phyloP scores from a whole-genome alignment of 2,329 filamentous ascomycete species.

The Phialophora macrospora region DNA sequence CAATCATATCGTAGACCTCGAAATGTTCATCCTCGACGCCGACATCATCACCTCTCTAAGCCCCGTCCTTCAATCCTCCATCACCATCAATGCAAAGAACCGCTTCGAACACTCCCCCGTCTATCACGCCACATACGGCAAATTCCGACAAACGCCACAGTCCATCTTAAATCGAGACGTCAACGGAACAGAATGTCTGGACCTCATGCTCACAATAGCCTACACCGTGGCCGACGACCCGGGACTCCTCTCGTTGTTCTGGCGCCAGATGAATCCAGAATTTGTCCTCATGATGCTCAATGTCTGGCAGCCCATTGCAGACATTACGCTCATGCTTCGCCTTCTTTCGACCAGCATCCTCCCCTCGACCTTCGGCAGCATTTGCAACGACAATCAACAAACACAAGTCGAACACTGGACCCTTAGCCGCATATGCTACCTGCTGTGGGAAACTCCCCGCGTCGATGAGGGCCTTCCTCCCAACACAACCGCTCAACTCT shows the following conservation, averaged over 20 bases:
- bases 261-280: conserved; percentile 61
- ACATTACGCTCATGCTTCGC: conserved; percentile 60
- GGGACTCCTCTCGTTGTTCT: conserved; percentile 55
- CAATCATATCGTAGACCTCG: conserved; percentile 48
- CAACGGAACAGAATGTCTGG: conserved; percentile 59
- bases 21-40: conserved; percentile 46
- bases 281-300: conserved; percentile 65
- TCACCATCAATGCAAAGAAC: conserved; percentile 62
- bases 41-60: conserved; percentile 47
- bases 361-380: conserved; percentile 59
- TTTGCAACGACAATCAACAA: conserved; percentile 50
- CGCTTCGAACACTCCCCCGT: conserved; percentile 53
- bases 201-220: conserved; percentile 59
- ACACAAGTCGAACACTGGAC: conserved; percentile 52
- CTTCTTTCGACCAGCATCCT: conserved; percentile 62
- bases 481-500: conserved; percentile 44
- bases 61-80: conserved; percentile 49
- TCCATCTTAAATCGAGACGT: conserved; percentile 55
- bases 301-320: conserved; percentile 60
- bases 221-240: conserved; percentile 49
- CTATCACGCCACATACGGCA: conserved; percentile 47
- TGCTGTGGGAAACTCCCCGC: conserved; percentile 61
- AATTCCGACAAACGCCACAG: conserved; percentile 48
- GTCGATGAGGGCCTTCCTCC: conserved; percentile 51
- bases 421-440: conserved; percentile 61